Conservation (phyloP, 1,139 yeast genomes). For the Candida sojae region DNA sequence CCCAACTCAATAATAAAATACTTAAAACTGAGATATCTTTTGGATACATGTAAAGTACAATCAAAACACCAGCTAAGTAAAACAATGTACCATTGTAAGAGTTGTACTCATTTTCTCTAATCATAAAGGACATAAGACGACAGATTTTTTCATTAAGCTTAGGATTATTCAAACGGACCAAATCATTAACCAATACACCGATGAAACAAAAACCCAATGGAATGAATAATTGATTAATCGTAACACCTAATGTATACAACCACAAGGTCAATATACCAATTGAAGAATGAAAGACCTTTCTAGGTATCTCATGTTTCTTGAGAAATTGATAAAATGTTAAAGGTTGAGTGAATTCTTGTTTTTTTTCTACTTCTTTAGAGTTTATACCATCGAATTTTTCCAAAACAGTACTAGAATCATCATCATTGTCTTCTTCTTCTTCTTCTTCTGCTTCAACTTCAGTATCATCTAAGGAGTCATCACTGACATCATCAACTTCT, state of each 20-base stretch:
- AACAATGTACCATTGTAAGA: constrained; percentile 80
- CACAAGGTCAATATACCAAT: constrained; percentile 80
- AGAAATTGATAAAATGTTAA: constrained; percentile 49
- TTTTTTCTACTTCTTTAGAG: constrained; percentile 1
- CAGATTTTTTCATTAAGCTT: constrained; percentile 66
- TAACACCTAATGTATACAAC: constrained; percentile 65
- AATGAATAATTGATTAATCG: constrained; percentile 55
- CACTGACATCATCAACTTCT: constrained; percentile 12
- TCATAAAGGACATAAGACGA: constrained; percentile 68
- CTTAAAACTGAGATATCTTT: constrained; percentile 82
- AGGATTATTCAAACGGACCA: constrained; percentile 62
- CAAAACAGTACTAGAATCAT: constrained; percentile 6
- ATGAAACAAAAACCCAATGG: constrained; percentile 58
- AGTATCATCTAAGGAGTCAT: constrained; percentile 1
- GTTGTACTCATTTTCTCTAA: constrained; percentile 78
- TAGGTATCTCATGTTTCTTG: constrained; percentile 82
- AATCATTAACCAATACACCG: constrained; percentile 63
- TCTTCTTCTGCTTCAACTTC: constrained; percentile 6
- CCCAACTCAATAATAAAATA: constrained; percentile 86
- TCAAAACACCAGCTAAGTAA: constrained; percentile 75
- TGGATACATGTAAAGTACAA: constrained; percentile 69
- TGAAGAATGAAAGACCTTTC: constrained; percentile 84
- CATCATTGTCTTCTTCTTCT: constrained; percentile 13
- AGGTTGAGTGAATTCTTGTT: neutral
- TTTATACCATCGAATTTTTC: constrained; percentile 3